phyloP scores from a whole-genome alignment of 371 early-diverging fungal genomes.

The Encephalitozoon romaleae region DNA sequence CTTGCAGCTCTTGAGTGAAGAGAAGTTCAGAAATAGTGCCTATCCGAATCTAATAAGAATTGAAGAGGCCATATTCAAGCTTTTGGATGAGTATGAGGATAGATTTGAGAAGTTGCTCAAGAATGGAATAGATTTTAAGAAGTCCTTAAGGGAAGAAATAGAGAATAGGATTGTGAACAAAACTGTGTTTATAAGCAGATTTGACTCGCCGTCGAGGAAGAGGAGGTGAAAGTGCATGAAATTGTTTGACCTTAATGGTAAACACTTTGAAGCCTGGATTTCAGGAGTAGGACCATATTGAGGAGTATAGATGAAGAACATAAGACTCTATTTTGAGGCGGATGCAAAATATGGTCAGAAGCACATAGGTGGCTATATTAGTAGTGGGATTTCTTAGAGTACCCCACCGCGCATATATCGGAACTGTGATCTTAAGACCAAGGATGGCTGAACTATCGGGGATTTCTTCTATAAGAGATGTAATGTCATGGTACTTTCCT shows the following conservation, averaged over 20 bases:
- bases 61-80: conserved; percentile 65
- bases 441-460: background rate
- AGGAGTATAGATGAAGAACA: background rate
- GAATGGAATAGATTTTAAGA: conserved; percentile 14
- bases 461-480: background rate
- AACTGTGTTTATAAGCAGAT: conserved; percentile 50
- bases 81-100: conserved; percentile 35
- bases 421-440: background rate
- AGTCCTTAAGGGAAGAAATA: conserved; percentile 44
- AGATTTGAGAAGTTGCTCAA: conserved; percentile 32
- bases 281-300: background rate
- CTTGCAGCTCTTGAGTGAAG: conserved; percentile 73
- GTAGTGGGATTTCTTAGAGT: background rate
- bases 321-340: background rate
- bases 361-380: background rate
- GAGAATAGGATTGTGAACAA: conserved; percentile 56
- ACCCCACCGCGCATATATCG: background rate
- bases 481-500: background rate
- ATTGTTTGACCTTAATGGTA: too few relatives aligned
- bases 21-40: conserved; percentile 72
- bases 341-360: background rate
- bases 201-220: conserved; percentile 33
- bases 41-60: conserved; percentile 69
- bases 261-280: background rate
- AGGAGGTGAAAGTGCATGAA: conserved; percentile 4